Base-by-base conservation (phyloP, 768 basidiomycete genomes). In the Mycena kentingensis region DNA sequence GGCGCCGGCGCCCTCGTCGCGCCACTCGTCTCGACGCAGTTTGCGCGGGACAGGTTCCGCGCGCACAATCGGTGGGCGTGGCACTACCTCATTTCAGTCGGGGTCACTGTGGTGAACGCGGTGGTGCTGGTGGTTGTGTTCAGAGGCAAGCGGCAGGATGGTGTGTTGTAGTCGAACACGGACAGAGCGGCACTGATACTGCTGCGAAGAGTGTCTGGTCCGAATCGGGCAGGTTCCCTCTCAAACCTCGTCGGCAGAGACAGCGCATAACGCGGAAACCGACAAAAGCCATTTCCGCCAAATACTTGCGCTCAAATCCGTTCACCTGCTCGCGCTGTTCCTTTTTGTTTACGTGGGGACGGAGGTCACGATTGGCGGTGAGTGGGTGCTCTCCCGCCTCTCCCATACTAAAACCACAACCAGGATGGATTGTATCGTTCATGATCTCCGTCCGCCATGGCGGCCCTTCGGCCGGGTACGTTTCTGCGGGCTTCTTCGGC, bases 371-470 rank as follows among this genome's bases (percentile, higher is more conserved):
- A 60, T 78, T 19, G 76, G 76, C 39, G 74, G 74, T 72, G 57
- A 21, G 59, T 50, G 26, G 4, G 11, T 16, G 5, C 7, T 1
- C 13, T 46, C 21, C 32, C 7, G 12, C n/a, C 24, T 26, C 24
- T 12, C 12, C 21, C 6, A 41, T 2, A 18, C 8, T 34, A 16
- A 13, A 26, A 38, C 27, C 21, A 15, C 28, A 24, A 15, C 18
- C 24, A 72, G 74, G 75, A 12, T 77, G 77, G 76, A 76, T 74
- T 38, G 76, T 77, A 4, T 77, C 77, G 8, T 77, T 69, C 59
- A 67, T 77, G 32, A 67, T 74, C 42, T 56, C 69, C 21, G 65
- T 70, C 45, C 67, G 76, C 13, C 65, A 65, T 26, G 76, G 75
- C 8, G 71, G 72, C 2, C 58, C 65, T 0, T 63, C 58, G 21